Base-by-base conservation (phyloP, 345 rosid genomes). In the Kandelia obovata region DNA sequence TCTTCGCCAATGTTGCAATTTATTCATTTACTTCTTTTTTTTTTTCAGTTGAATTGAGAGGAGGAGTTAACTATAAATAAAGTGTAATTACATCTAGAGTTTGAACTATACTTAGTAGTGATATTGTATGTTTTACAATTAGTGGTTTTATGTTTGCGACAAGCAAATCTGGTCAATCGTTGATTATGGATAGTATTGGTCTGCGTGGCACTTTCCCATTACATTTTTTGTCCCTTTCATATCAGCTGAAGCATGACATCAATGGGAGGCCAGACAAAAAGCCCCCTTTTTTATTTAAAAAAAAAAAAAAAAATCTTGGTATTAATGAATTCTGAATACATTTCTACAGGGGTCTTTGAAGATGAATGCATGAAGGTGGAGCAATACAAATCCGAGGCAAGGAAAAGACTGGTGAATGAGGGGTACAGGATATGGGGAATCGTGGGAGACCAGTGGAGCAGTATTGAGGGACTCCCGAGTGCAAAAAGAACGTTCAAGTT, bases 381-480 rank as follows among this genome's bases (percentile, higher is more conserved):
- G 61, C 83, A 82, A 58, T 92, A 84, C 88, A 92, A 83, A 79
- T 61, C 83, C 21, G 71, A 82, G 71, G 90, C 74, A 61, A 75
- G 96, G 71, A 65, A 77, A 62, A 79, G 58, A 69, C 43, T 92
- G 53, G 76, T 61, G 62, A 67, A 77, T 52, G 83, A 83, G 71
- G 96, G 96, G 25, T 92, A 86, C 79, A 81, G 92, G 70, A 84
- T 92, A 1, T 88, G 90, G 96, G 96, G 89, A 58, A 86, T 83
- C 61, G 71, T 86, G 71, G 96, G 91, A 68, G 92, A 89, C 63
- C 98, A 92, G 53, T 88, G 89, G 91, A 90, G 90, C 82, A 90
- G 96, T 37, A 68, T 92, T 9, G 72, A 74, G 34, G 96, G 98
- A 16, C 87, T 82, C 49, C 93, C 96, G 1, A 35, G 26, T 65